Evolutionary conservation across 2,329 filamentous ascomycete genomes (phyloP).

Genomic region (Albophoma yamanashiensis): DNA sequence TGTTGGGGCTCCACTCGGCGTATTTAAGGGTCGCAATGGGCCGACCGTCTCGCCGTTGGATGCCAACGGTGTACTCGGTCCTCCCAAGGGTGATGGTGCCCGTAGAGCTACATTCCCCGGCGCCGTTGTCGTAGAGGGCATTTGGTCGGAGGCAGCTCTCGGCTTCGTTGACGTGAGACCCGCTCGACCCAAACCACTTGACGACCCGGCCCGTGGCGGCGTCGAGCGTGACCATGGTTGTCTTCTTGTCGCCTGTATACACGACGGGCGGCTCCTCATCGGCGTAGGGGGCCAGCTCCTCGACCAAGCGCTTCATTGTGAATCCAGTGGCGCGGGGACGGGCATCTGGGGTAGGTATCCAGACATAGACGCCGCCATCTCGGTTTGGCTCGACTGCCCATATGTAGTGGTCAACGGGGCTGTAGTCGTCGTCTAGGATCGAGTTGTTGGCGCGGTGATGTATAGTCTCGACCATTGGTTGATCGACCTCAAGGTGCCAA

Average conservation of each 20-base stretch:
- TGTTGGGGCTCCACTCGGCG: slow-evolving; percentile 91
- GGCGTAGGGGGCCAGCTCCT: slow-evolving; percentile 67
- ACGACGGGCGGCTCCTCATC: slow-evolving; percentile 67
- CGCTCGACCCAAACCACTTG: slow-evolving; percentile 72
- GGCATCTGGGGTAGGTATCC: slow-evolving; percentile 52
- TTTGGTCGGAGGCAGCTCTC: slow-evolving; percentile 67
- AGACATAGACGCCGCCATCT: slow-evolving; percentile 80
- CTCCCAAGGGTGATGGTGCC: slow-evolving; percentile 76
- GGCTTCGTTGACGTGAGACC: slow-evolving; percentile 55
- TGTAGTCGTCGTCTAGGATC: slow-evolving; percentile 44
- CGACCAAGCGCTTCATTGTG: slow-evolving; percentile 81
- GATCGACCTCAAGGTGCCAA: slow-evolving; percentile 77
- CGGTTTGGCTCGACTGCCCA: slow-evolving; percentile 93
- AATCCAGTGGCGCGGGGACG: slow-evolving; percentile 57
- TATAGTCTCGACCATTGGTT: slow-evolving; percentile 82
- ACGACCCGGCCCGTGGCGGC: slow-evolving; percentile 73
- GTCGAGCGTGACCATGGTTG: slow-evolving; percentile 79
- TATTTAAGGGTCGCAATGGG: slow-evolving; percentile 84
- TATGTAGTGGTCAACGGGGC: slow-evolving; percentile 70
- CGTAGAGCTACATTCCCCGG: slow-evolving; percentile 66
- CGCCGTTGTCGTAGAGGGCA: slow-evolving; percentile 53
- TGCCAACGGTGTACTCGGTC: slow-evolving; percentile 81
- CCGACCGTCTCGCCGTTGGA: slow-evolving; percentile 64
- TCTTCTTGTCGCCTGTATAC: slow-evolving; percentile 88
- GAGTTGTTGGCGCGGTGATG: slow-evolving; percentile 67